Evolutionary conservation across 2,329 filamentous ascomycete genomes (phyloP).

Genomic region (Alternaria postmessia): DNA sequence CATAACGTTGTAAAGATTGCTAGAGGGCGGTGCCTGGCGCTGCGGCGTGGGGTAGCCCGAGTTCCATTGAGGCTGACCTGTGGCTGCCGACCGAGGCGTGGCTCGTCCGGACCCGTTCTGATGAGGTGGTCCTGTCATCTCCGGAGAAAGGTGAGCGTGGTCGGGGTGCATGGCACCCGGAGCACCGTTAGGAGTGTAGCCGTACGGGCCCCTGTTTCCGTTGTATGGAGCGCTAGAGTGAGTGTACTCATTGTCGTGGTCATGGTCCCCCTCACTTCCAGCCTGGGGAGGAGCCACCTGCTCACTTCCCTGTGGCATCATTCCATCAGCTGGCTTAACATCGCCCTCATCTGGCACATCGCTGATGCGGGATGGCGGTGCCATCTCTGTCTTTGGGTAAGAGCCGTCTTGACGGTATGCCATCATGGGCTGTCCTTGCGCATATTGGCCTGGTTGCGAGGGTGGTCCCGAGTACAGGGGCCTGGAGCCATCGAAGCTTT

Average conservation of each 20-base stretch:
- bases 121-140: slow-evolving; percentile 85
- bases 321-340: slow-evolving; percentile 69
- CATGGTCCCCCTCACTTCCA: slow-evolving; percentile 76
- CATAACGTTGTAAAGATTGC: slow-evolving; percentile 89
- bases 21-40: slow-evolving; percentile 71
- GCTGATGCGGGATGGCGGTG: slow-evolving; percentile 73
- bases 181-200: slow-evolving; percentile 73
- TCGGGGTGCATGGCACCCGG: slow-evolving; percentile 74
- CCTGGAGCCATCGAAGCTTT: slow-evolving; percentile 78
- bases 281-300: slow-evolving; percentile 62
- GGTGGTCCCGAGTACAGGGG: slow-evolving; percentile 79
- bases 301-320: slow-evolving; percentile 58
- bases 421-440: slow-evolving; percentile 70
- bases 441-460: slow-evolving; percentile 72
- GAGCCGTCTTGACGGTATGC: slow-evolving; percentile 59
- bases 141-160: slow-evolving; percentile 77
- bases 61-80: slow-evolving; percentile 76
- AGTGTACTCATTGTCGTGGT: slow-evolving; percentile 84
- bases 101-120: slow-evolving; percentile 83
- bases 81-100: slow-evolving; percentile 80
- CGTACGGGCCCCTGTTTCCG: slow-evolving; percentile 75
- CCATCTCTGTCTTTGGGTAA: slow-evolving; percentile 89
- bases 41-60: slow-evolving; percentile 81
- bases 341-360: slow-evolving; percentile 69
- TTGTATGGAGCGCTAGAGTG: slow-evolving; percentile 78